Conservation (phyloP, 768 basidiomycete species). For the Pisolithus microcarpus region DNA sequence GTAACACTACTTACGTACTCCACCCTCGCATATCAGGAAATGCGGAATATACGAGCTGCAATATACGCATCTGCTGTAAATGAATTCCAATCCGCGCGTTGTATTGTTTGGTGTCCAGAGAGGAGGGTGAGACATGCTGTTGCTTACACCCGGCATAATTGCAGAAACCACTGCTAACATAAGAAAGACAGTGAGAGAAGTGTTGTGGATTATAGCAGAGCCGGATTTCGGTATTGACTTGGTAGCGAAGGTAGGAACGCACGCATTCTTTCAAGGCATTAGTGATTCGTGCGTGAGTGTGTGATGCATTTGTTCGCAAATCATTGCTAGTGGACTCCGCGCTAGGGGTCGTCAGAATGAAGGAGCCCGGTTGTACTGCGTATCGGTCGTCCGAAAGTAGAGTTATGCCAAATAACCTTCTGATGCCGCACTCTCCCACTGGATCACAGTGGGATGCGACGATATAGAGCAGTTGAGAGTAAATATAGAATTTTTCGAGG, state of each 20-base stretch:
- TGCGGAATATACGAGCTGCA: slow-evolving; percentile 26
- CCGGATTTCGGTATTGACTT: slow-evolving; percentile 28
- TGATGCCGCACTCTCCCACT: slow-evolving; percentile 12
- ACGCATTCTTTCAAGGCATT: slow-evolving; percentile 20
- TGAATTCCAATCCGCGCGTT: slow-evolving; percentile 38
- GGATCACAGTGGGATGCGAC: slow-evolving; percentile 27
- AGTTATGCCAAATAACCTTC: slow-evolving; percentile 30
- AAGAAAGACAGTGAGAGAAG: slow-evolving; percentile 36
- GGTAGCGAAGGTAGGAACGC: slow-evolving; percentile 17
- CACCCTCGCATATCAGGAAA: neutral
- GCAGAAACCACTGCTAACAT: slow-evolving; percentile 28
- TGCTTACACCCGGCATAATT: slow-evolving; percentile 26
- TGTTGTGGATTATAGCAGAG: slow-evolving; percentile 22
- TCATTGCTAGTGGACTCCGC: slow-evolving; percentile 7
- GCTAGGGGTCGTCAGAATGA: slow-evolving; percentile 7
- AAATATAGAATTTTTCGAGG: slow-evolving; percentile 31
- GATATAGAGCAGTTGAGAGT: slow-evolving; percentile 27
- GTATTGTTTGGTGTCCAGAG: slow-evolving; percentile 29
- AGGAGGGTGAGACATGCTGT: slow-evolving; percentile 27
- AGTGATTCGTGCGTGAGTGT: slow-evolving; percentile 18
- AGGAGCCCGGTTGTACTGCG: slow-evolving; percentile 20
- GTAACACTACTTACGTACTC: slow-evolving; percentile 3
- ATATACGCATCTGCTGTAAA: slow-evolving; percentile 44
- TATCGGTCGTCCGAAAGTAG: slow-evolving; percentile 23
- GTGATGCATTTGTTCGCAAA: neutral